phyloP scores from a whole-genome alignment of 164 flowering plant genomes.

The Liriodendron chinense region DNA sequence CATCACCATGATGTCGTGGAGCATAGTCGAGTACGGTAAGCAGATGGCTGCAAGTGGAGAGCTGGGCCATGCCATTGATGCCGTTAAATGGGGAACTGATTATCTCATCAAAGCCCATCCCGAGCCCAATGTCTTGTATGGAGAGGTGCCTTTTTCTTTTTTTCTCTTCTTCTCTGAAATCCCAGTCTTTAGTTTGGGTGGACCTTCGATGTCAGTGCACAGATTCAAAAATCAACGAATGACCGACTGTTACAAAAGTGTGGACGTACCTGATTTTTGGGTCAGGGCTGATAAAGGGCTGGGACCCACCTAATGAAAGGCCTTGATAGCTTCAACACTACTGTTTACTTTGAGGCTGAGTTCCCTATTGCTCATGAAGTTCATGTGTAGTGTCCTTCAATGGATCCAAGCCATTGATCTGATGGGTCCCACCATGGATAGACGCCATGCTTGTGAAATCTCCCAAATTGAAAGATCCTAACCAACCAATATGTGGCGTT shows the following conservation, averaged over 20 bases:
- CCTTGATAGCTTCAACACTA: no score
- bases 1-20: slow-evolving; percentile 86
- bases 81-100: slow-evolving; percentile 92
- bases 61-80: slow-evolving; percentile 73
- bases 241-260: not conserved
- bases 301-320: no score
- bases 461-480: not conserved
- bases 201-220: not conserved
- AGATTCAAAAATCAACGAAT: no score
- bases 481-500: no score
- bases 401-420: not conserved
- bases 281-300: no score
- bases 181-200: not conserved
- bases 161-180: slow-evolving; percentile 43
- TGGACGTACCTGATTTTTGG: no score
- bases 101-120: slow-evolving; percentile 91
- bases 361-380: no score
- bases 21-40: slow-evolving; percentile 65
- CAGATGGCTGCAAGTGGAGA: slow-evolving; percentile 71
- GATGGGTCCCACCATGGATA: not conserved
- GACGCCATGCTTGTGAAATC: not conserved
- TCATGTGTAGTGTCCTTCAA: no score
- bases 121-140: slow-evolving; percentile 73
- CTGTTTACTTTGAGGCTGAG: no score
- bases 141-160: slow-evolving; percentile 63